Base-by-base conservation (phyloP, 208 protist genomes). In the Trypanosoma brucei region DNA sequence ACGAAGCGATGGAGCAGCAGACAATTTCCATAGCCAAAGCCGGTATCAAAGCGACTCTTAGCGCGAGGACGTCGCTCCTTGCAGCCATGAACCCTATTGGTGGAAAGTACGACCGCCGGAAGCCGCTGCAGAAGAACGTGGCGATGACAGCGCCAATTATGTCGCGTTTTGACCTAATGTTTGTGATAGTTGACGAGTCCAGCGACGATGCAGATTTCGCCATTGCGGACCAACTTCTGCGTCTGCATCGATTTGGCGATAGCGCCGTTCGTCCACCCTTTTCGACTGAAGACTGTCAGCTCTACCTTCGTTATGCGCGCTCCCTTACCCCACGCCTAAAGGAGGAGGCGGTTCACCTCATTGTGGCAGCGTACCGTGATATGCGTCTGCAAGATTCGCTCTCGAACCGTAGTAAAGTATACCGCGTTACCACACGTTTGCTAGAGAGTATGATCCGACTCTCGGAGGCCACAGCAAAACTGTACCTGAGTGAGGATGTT, bases 1-100 rank as follows among this genome's bases (percentile, higher is more conserved):
- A 99, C 77, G 98, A 99, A 78, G 98, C 98, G 8, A 99, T 99
- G 98, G 98, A 99, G 81, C 98, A 99, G 88, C 99, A 99, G 73
- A 99, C 98, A 30, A 99, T 99, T 53, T 99, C 98, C 0, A 99
- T 99, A 68, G 88, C 98, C 53, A 99, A 99, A 75, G 96, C 94
- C 0, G 95, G 96, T 59, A 97, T 99, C 42, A 96, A 98, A 60
- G 98, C 98, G 0, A 99, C 98, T 1, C 84, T 99, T n/a, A 99
- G 99, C 75, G 98, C 99, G 4, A 92, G 97, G 42, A 97, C 98
- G 0, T 99, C 98, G 30, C 95, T 98, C 58, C 81, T 99, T 8
- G 97, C 98, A 0, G 98, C 98, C 3, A 93, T 98, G 34, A 99
- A 99, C 78, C 99, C 99, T 7, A 97, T 98, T 30, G 95, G 87